Evolutionary conservation across 1,284 basidiomycete genomes (phyloP).

Genomic region (Trametes polyzona): DNA sequence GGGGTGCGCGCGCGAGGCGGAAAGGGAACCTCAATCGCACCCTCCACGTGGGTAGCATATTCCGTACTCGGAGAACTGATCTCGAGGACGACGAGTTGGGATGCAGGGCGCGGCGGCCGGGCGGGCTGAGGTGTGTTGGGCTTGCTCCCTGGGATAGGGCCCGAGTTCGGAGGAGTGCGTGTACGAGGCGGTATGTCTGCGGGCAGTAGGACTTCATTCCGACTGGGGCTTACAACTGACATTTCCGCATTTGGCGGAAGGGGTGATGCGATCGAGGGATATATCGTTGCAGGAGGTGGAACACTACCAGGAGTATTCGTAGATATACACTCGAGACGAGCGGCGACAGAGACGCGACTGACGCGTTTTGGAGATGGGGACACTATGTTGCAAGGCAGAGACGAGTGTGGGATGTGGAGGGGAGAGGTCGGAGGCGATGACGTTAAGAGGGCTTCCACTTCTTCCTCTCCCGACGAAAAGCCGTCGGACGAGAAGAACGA

Average conservation of each 20-base stretch:
- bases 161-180: conserved; percentile 10
- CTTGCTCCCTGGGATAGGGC: conserved; percentile 3
- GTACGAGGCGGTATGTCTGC: conserved; percentile 12
- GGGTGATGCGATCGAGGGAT: neutral
- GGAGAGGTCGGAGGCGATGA: conserved; percentile 11
- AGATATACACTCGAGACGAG: neutral
- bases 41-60: neutral
- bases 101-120: neutral
- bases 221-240: neutral
- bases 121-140: neutral
- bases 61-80: neutral
- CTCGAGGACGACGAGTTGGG: neutral
- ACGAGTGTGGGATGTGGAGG: neutral
- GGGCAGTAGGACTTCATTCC: neutral
- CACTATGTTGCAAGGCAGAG: neutral
- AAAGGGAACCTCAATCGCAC: neutral
- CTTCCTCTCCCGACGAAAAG: conserved; percentile 1
- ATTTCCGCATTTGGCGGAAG: neutral
- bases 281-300: neutral
- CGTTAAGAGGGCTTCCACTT: conserved; percentile 5
- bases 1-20: conserved; percentile 10
- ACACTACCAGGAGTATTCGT: neutral
- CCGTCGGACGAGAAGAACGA: conserved; percentile 5
- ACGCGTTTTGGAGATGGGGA: neutral
- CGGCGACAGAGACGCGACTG: neutral